Evolutionary conservation across 495 filamentous ascomycete species (phyloP).

Genomic region (Lasiosphaeria hispida): DNA sequence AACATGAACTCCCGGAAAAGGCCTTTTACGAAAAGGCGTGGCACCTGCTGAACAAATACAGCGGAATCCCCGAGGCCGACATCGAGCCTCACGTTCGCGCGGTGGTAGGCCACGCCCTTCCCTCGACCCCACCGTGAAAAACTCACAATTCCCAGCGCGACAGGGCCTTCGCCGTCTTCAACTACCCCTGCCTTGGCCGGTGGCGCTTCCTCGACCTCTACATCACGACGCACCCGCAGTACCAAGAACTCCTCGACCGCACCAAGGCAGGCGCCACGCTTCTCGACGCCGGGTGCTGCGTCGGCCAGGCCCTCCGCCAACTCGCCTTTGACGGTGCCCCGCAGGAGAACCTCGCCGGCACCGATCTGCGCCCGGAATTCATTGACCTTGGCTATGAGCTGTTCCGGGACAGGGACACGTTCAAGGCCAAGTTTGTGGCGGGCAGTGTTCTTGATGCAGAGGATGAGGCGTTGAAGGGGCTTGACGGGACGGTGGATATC

Average conservation of each 20-base stretch:
- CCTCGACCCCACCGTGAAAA: neutral
- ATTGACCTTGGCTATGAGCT: constrained; percentile 54
- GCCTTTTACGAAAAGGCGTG: constrained; percentile 8
- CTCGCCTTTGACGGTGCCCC: constrained; percentile 45
- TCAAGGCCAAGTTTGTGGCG: constrained; percentile 47
- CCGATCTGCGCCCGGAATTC: constrained; percentile 47
- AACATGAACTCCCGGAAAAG: constrained; percentile 5
- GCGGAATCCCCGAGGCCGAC: constrained; percentile 41
- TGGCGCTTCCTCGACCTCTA: constrained; percentile 41
- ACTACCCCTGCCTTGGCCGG: constrained; percentile 43
- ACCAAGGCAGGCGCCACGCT: constrained; percentile 28
- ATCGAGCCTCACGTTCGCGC: constrained; percentile 47
- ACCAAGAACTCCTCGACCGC: constrained; percentile 27
- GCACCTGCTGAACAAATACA: constrained; percentile 47
- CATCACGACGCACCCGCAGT: constrained; percentile 26
- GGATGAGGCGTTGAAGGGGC: constrained; percentile 3
- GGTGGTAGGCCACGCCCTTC: constrained; percentile 36
- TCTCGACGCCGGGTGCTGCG: constrained; percentile 52
- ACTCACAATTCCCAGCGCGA: constrained; percentile 29
- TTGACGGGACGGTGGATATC: constrained; percentile 53
- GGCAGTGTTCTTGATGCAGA: constrained; percentile 52
- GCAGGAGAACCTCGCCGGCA: constrained; percentile 38
- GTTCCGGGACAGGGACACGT: constrained; percentile 45
- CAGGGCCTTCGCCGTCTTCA: constrained; percentile 36
- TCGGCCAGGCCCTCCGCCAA: constrained; percentile 50